Conservation (phyloP, 805 yeast genomes). For the Candida tammaniensis region DNA sequence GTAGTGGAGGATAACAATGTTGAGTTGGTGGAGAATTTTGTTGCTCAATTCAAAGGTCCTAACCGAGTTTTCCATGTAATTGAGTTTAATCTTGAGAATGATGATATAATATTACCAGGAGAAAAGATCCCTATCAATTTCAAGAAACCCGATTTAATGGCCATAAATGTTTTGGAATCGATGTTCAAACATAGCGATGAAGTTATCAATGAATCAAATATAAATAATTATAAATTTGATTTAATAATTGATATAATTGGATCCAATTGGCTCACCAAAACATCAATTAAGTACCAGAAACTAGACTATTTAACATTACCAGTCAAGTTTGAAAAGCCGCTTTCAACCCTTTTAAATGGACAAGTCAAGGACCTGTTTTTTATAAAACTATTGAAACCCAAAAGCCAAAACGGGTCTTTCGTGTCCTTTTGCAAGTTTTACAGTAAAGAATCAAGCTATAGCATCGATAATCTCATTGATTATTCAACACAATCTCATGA, state of each 20-base stretch:
- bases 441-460: conserved; percentile 30
- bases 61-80: conserved; percentile 24
- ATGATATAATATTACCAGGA: conserved; percentile 34
- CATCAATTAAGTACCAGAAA: conserved; percentile 22
- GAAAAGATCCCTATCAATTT: conserved; percentile 31
- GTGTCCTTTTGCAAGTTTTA: conserved; percentile 36
- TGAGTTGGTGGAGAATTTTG: conserved; percentile 16
- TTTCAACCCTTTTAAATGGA: conserved; percentile 25
- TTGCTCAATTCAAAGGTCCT: conserved; percentile 17
- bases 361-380: conserved; percentile 30
- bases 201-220: conserved; percentile 17
- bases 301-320: conserved; percentile 32
- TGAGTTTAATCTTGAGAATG: conserved; percentile 32
- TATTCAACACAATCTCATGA: conserved; percentile 14
- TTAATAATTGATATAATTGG: conserved; percentile 39
- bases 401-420: conserved; percentile 25
- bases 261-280: conserved; percentile 34
- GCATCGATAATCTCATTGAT: conserved; percentile 26
- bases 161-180: conserved; percentile 34
- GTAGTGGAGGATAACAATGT: conserved; percentile 24
- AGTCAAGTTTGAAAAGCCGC: conserved; percentile 16
- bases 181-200: conserved; percentile 23
- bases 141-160: conserved; percentile 38
- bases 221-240: conserved; percentile 30
- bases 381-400: conserved; percentile 36